These are phyloP conservation scores for Acanthamoeba lenticulata DNA, from an alignment of 208 protist genomes.

Conservation along the genomic window DNA sequence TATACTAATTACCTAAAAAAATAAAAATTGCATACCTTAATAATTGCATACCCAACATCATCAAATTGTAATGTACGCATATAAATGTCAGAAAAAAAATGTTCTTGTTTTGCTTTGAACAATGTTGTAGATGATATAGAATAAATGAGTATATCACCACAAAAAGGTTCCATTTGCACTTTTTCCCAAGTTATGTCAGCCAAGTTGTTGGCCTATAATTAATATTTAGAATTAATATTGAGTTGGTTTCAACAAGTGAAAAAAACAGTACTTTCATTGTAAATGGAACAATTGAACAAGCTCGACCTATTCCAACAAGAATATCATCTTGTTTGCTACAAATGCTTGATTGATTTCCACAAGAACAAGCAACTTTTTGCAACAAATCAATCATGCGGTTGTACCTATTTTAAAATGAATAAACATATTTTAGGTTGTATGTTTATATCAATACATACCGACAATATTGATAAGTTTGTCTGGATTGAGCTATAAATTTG, in stretches of 20 bases:
- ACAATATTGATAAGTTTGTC: background rate
- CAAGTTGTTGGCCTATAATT: no score
- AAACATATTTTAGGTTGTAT: background rate
- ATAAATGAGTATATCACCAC: background rate
- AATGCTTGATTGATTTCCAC: background rate
- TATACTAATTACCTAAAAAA: background rate
- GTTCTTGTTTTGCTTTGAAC: background rate
- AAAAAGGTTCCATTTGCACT: background rate
- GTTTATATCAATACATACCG: background rate
- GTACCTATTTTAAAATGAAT: background rate
- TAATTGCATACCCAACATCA: background rate
- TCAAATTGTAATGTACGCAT: background rate
- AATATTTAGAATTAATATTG: no score
- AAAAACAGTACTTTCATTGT: background rate
- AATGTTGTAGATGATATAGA: background rate
- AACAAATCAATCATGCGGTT: background rate
- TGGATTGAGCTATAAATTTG: background rate
- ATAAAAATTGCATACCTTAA: background rate
- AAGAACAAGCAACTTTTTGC: background rate
- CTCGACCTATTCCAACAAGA: background rate
- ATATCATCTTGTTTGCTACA: background rate
- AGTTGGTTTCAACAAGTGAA: no score
- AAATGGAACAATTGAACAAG: background rate
- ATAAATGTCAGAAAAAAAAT: background rate
- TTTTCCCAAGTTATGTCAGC: background rate